Evolutionary conservation across 2,329 filamentous ascomycete genomes (phyloP).

Genomic region (Fusarium guadeloupense): DNA sequence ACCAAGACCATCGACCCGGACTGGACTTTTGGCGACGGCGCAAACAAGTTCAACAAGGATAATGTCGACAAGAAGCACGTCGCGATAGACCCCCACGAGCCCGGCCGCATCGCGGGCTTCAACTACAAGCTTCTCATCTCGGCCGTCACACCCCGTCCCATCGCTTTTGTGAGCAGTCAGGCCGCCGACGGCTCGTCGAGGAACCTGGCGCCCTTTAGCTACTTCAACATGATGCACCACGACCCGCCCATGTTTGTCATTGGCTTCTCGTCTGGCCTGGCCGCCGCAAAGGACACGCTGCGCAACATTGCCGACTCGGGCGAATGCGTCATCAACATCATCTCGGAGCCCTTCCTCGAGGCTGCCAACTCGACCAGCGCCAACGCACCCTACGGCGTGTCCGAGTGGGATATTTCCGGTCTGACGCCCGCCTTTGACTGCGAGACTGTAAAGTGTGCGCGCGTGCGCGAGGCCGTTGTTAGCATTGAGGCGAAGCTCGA

Average conservation of each 20-base stretch:
- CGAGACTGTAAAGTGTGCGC: constrained; percentile 71
- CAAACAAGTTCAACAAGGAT: constrained; percentile 59
- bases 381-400: constrained; percentile 78
- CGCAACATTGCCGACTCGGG: constrained; percentile 74
- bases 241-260: constrained; percentile 86
- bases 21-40: constrained; percentile 73
- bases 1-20: constrained; percentile 71
- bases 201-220: constrained; percentile 89
- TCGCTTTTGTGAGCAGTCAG: constrained; percentile 70
- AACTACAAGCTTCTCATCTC: constrained; percentile 96
- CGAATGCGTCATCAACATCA: constrained; percentile 89
- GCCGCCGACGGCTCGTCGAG: constrained; percentile 65
- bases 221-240: constrained; percentile 83
- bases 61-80: constrained; percentile 64
- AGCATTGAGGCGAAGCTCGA: constrained; percentile 83
- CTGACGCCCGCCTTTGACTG: constrained; percentile 74
- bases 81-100: constrained; percentile 81
- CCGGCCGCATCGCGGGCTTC: constrained; percentile 70
- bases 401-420: constrained; percentile 83
- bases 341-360: constrained; percentile 84
- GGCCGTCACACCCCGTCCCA: constrained; percentile 82
- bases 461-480: constrained; percentile 86
- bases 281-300: constrained; percentile 78
- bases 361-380: constrained; percentile 85
- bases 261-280: constrained; percentile 57